phyloP scores from a whole-genome alignment of 2,329 filamentous ascomycete species.

The Chaetomiaceae sp. region DNA sequence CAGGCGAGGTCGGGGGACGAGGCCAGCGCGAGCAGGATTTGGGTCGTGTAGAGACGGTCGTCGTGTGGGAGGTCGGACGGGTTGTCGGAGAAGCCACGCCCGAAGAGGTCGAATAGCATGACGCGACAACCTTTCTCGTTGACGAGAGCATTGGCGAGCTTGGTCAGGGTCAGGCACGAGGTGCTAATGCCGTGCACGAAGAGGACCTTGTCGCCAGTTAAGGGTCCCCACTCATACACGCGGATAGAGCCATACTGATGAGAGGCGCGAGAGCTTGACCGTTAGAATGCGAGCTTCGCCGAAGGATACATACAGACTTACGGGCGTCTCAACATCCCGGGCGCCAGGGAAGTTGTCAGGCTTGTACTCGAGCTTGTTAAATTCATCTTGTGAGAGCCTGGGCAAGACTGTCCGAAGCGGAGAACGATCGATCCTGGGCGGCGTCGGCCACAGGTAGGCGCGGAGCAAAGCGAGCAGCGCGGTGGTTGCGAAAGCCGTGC shows the following conservation, averaged over 20 bases:
- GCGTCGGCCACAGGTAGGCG: constrained; percentile 22
- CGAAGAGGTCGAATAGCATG: constrained; percentile 72
- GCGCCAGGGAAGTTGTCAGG: constrained; percentile 65
- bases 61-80: constrained; percentile 65
- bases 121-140: constrained; percentile 61
- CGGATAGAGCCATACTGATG: constrained; percentile 62
- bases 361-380: constrained; percentile 44
- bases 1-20: constrained; percentile 61
- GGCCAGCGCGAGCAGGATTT: constrained; percentile 63
- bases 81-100: constrained; percentile 60
- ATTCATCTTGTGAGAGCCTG: constrained; percentile 19
- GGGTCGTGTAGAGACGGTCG: constrained; percentile 63
- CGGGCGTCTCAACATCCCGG: constrained; percentile 64
- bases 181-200: constrained; percentile 82
- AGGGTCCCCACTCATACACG: constrained; percentile 78
- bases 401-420: constrained; percentile 25
- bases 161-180: constrained; percentile 65
- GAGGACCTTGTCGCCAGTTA: constrained; percentile 65
- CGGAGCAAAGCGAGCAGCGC: constrained; percentile 20
- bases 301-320: constrained; percentile 27
- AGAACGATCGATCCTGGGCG: constrained; percentile 17
- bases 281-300: constrained; percentile 10
- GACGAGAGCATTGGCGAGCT: constrained; percentile 61
- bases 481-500: constrained; percentile 21
- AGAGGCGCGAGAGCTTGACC: no score